phyloP scores from a whole-genome alignment of 2,329 filamentous ascomycete species.

The Karstenula rhodostoma region DNA sequence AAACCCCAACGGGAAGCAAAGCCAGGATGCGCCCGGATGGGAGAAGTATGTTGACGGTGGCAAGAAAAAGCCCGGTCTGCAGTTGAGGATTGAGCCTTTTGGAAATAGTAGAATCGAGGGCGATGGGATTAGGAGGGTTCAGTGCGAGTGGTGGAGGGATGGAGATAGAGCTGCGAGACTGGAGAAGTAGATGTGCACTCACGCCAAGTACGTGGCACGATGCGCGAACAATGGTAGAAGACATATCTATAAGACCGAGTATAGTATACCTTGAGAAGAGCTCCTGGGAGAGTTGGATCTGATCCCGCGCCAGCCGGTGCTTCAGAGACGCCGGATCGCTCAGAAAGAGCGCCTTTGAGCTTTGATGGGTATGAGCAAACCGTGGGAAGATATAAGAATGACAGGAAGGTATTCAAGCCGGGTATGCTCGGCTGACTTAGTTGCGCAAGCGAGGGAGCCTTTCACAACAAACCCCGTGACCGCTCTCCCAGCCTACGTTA shows the following conservation, averaged over 20 bases:
- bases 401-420: no score
- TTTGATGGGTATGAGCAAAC: no score
- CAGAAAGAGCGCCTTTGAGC: no score
- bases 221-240: neutral
- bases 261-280: no score
- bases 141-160: conserved; percentile 42
- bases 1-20: conserved; percentile 47
- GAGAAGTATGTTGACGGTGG: conserved; percentile 45
- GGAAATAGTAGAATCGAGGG: conserved; percentile 35
- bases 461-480: no score
- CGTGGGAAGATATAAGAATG: no score
- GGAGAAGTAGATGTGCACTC: conserved; percentile 27
- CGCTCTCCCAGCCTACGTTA: no score
- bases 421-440: no score
- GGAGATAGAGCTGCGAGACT: conserved; percentile 26
- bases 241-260: neutral
- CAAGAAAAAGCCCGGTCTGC: conserved; percentile 25
- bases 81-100: conserved; percentile 35
- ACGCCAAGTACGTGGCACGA: neutral
- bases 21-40: conserved; percentile 45
- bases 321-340: no score
- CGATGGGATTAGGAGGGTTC: conserved; percentile 32
- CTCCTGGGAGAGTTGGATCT: no score
- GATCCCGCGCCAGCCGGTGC: no score
- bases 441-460: no score